Evolutionary conservation across 441 rosid species (phyloP).

Genomic region (Populus hybrid): DNA sequence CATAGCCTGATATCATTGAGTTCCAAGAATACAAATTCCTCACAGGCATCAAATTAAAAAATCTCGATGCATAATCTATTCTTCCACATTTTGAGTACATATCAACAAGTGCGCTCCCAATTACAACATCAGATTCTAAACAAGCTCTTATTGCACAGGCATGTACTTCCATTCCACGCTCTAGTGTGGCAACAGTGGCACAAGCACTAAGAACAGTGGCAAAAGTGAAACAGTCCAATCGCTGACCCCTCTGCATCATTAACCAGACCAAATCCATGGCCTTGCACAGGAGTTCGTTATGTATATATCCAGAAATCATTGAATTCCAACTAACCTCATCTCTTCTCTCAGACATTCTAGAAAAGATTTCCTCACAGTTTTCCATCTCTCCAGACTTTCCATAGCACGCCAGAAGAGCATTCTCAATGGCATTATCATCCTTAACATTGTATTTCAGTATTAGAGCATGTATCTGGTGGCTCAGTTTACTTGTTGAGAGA

Average conservation of each 20-base stretch:
- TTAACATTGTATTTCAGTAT: conserved; percentile 45
- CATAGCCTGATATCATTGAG: conserved; percentile 83
- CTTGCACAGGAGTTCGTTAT: conserved; percentile 59
- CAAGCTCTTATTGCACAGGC: conserved; percentile 71
- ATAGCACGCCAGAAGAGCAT: conserved; percentile 79
- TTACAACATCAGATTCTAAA: conserved; percentile 77
- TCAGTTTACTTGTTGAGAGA: conserved; percentile 42
- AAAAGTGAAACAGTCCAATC: conserved; percentile 68
- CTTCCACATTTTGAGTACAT: conserved; percentile 95
- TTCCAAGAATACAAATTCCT: conserved; percentile 91
- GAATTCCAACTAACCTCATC: conserved; percentile 87
- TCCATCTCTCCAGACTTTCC: conserved; percentile 75
- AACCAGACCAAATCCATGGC: conserved; percentile 80
- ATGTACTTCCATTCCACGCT: conserved; percentile 92
- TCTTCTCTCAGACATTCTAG: conserved; percentile 67
- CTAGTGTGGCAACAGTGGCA: conserved; percentile 87
- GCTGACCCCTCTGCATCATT: conserved; percentile 70
- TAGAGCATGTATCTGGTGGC: conserved; percentile 66
- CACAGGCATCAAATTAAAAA: conserved; percentile 58
- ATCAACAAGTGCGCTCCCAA: conserved; percentile 88
- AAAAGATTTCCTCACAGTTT: conserved; percentile 70
- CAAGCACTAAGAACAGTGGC: conserved; percentile 95
- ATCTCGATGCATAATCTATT: conserved; percentile 75
- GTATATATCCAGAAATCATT: conserved; percentile 86
- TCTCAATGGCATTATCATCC: conserved; percentile 57